Evolutionary conservation across 352 stramenopile species (phyloP).

Genomic region (Pythium oligandrum): DNA sequence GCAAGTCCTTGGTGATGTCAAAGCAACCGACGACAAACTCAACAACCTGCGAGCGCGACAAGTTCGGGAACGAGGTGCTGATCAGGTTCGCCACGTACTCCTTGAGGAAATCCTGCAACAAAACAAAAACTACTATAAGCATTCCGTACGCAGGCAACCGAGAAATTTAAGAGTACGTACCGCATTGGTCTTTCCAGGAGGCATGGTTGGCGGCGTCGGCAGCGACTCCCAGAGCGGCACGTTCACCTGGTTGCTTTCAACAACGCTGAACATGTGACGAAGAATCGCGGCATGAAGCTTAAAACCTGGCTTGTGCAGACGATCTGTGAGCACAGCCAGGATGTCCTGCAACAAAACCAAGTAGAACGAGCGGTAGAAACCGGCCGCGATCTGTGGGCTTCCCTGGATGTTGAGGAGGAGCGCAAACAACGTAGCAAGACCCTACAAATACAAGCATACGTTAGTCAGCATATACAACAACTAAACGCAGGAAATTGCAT

Average conservation of each 20-base stretch:
- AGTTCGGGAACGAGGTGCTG: conserved; percentile 95
- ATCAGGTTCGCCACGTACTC: conserved; percentile 97
- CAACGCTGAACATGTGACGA: conserved; percentile 97
- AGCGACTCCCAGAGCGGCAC: conserved; percentile 94
- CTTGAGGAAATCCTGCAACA: conserved; percentile 86
- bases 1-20: conserved; percentile 96
- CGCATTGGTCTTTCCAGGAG: conserved; percentile 73
- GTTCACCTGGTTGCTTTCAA: conserved; percentile 95
- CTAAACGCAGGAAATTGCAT: not conserved
- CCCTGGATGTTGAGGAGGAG: conserved; percentile 95
- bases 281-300: conserved; percentile 98
- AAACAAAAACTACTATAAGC: not conserved
- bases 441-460: conserved; percentile 32
- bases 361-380: conserved; percentile 99
- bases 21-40: conserved; percentile 98
- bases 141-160: not conserved
- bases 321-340: conserved; percentile 96
- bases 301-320: conserved; percentile 98
- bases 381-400: conserved; percentile 92
- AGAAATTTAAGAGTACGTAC: conserved; percentile 22
- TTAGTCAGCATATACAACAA: conserved; percentile 9
- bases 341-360: conserved; percentile 93
- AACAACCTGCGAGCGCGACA: conserved; percentile 91
- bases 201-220: conserved; percentile 57
- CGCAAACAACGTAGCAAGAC: conserved; percentile 95